Conservation (phyloP, 495 filamentous ascomycete genomes). For the Annulohypoxylon bovei region DNA sequence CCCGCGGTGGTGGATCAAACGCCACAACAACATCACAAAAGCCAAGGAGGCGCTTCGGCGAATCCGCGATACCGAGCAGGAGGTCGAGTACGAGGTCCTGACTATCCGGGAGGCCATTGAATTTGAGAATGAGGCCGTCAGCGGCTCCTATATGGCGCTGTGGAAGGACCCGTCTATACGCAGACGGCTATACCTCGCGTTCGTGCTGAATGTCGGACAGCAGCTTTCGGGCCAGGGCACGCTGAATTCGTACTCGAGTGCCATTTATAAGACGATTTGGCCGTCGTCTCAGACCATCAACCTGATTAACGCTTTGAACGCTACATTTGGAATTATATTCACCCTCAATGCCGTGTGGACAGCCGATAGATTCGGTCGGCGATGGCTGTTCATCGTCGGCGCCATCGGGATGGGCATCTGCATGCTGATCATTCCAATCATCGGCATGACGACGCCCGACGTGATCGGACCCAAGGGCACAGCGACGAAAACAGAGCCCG, state of each 20-base stretch:
- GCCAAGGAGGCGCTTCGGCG: constrained; percentile 59
- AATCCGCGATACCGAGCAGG: constrained; percentile 66
- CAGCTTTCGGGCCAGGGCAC: constrained; percentile 70
- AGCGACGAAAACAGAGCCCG: constrained; percentile 60
- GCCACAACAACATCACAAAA: constrained; percentile 62
- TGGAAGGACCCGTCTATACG: constrained; percentile 70
- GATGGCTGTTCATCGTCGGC: constrained; percentile 61
- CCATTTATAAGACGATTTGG: constrained; percentile 73
- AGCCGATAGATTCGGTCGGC: constrained; percentile 64
- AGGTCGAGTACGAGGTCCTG: constrained; percentile 67
- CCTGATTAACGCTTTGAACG: constrained; percentile 73
- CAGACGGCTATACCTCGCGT: constrained; percentile 63
- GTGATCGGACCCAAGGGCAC: constrained; percentile 47
- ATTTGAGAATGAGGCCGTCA: constrained; percentile 70
- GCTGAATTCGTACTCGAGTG: constrained; percentile 70
- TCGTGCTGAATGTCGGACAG: constrained; percentile 69
- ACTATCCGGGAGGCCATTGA: constrained; percentile 68
- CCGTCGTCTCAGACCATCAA: constrained; percentile 62
- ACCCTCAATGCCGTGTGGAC: constrained; percentile 73
- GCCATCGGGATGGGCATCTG: constrained; percentile 59
- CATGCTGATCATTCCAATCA: constrained; percentile 69
- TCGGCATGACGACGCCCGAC: constrained; percentile 64
- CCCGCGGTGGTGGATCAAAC: constrained; percentile 68
- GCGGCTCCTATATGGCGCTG: constrained; percentile 63
- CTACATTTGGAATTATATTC: constrained; percentile 62